A percentile compares a stretch with the other conserved stretches of the same genome.
Evolutionary conservation across 768 basidiomycete species (phyloP).

Genomic region (Xerocomus potaroensis): DNA sequence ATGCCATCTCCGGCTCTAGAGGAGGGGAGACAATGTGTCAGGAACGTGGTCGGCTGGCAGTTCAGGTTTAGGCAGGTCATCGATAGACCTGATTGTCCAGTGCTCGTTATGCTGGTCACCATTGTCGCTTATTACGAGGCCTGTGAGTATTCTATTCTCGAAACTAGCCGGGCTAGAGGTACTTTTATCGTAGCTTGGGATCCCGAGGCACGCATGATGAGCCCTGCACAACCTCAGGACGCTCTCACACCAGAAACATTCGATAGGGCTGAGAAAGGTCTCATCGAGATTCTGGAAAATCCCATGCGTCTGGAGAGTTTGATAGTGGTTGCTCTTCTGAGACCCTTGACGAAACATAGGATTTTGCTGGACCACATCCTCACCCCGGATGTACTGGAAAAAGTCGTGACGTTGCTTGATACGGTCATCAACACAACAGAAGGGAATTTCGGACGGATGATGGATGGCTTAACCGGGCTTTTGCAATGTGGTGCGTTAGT

Average conservation of each 20-base stretch:
- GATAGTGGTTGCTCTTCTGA: constrained; percentile 18
- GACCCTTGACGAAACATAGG: constrained; percentile 14
- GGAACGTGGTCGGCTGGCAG: constrained; percentile 11
- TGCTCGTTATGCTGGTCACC: constrained; percentile 17
- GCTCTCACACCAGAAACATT: neutral
- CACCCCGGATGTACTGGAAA: constrained; percentile 3
- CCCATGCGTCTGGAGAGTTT: constrained; percentile 12
- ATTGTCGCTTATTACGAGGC: constrained; percentile 20
- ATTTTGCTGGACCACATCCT: constrained; percentile 11
- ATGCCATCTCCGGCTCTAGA: neutral
- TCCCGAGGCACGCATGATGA: too few relatives aligned
- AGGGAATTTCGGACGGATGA: constrained; percentile 13
- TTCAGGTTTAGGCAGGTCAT: constrained; percentile 7
- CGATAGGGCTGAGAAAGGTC: constrained; percentile 10
- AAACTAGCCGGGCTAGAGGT: neutral
- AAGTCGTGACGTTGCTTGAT: constrained; percentile 13
- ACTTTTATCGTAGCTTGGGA: constrained; percentile 4
- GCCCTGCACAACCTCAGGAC: neutral
- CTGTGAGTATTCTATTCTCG: constrained; percentile 3
- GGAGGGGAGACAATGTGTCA: constrained; percentile 17
- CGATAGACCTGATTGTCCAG: neutral
- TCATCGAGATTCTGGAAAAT: constrained; percentile 3
- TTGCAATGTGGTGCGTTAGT: constrained; percentile 13
- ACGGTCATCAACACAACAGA: neutral
- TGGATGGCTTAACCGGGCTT: constrained; percentile 16